phyloP scores from a whole-genome alignment of 805 yeast genomes.

The Zygotorulaspora florentina region DNA sequence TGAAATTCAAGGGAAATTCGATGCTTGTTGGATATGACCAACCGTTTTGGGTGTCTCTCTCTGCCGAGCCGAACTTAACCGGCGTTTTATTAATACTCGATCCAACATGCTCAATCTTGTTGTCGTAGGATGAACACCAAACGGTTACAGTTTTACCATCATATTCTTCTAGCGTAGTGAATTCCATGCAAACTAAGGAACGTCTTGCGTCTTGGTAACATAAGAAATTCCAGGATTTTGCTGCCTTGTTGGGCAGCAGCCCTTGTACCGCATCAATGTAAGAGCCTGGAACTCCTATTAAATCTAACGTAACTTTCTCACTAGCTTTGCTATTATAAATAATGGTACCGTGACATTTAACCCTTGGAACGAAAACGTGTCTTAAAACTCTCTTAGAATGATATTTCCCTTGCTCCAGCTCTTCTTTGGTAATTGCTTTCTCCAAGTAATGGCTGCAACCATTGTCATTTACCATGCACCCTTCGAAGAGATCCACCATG shows the following conservation, averaged over 20 bases:
- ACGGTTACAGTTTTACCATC: slow-evolving; percentile 38
- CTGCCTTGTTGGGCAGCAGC: slow-evolving; percentile 90
- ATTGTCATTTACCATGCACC: slow-evolving; percentile 73
- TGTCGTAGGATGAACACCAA: slow-evolving; percentile 45
- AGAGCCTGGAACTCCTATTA: slow-evolving; percentile 43
- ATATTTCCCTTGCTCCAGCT: slow-evolving; percentile 37
- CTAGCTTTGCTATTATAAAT: slow-evolving; percentile 16
- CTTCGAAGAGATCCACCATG: slow-evolving; percentile 33
- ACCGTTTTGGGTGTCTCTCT: slow-evolving; percentile 57
- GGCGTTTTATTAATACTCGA: slow-evolving; percentile 58
- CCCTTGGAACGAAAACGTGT: slow-evolving; percentile 82
- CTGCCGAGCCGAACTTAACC: slow-evolving; percentile 31
- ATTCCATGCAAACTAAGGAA: slow-evolving; percentile 78
- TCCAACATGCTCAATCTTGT: slow-evolving; percentile 44
- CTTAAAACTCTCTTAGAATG: slow-evolving; percentile 50
- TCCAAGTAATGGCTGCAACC: slow-evolving; percentile 65
- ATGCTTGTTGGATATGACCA: slow-evolving; percentile 68
- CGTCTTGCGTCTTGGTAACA: slow-evolving; percentile 65
- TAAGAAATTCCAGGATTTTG: slow-evolving; percentile 80
- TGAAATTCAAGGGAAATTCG: slow-evolving; percentile 33
- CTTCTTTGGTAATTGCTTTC: slow-evolving; percentile 37
- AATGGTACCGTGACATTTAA: slow-evolving; percentile 56
- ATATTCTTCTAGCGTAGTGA: slow-evolving; percentile 74
- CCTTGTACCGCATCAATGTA: slow-evolving; percentile 88
- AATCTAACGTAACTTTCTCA: slow-evolving; percentile 24